phyloP scores from a whole-genome alignment of 768 basidiomycete genomes.

The Chlorophyllum brunneum region DNA sequence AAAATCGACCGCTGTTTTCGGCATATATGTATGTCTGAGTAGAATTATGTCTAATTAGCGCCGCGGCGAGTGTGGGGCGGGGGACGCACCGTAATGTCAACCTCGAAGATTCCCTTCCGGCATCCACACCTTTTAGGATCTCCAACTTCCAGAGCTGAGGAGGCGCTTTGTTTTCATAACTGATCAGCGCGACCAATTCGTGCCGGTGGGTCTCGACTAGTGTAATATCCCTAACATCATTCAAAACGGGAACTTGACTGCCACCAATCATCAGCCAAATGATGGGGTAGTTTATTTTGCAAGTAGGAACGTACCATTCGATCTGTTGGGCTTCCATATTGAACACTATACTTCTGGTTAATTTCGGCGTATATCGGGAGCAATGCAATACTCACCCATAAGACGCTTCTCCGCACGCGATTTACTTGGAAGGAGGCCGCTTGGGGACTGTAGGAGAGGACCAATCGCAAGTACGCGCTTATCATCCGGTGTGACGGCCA shows the following conservation, averaged over 20 bases:
- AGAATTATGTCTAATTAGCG: background rate
- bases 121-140: conserved; percentile 50
- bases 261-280: conserved; percentile 1
- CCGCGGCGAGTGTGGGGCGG: background rate
- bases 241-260: conserved; percentile 70
- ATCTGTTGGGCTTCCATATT: conserved; percentile 61
- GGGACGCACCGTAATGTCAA: conserved; percentile 35
- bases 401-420: conserved; percentile 72
- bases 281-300: background rate
- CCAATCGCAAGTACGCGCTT: conserved; percentile 64
- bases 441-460: conserved; percentile 58
- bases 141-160: conserved; percentile 78
- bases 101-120: conserved; percentile 27
- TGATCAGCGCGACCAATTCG: conserved; percentile 61
- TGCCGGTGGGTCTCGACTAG: conserved; percentile 44
- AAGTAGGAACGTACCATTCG: conserved; percentile 49
- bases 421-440: conserved; percentile 64
- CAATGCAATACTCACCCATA: conserved; percentile 46
- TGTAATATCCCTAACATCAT: conserved; percentile 70
- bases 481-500: conserved; percentile 67
- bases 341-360: conserved; percentile 42
- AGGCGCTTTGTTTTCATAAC: conserved; percentile 74
- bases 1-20: conserved; percentile 65
- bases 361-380: background rate
- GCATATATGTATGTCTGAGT: conserved; percentile 75